phyloP scores from a whole-genome alignment of 2,329 filamentous ascomycete species.

The Berkeleyomyces basicola region DNA sequence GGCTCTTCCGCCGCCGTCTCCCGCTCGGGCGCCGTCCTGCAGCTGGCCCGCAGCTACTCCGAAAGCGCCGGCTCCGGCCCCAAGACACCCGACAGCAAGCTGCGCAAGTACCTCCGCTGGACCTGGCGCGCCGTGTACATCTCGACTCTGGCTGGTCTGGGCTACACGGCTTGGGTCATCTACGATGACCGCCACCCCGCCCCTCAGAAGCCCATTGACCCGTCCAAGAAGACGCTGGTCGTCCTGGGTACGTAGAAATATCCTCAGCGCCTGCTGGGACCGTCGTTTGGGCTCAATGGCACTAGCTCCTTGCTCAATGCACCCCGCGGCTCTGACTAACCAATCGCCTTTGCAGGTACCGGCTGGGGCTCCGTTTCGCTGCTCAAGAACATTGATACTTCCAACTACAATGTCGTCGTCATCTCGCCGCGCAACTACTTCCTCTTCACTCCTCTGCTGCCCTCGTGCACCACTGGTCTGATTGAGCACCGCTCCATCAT shows the following conservation, averaged over 20 bases:
- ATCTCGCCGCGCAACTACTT: slow-evolving; percentile 99
- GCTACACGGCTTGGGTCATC: slow-evolving; percentile 62
- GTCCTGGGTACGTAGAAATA: slow-evolving; percentile 58
- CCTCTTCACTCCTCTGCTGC: slow-evolving; percentile 93
- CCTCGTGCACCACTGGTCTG: slow-evolving; percentile 90
- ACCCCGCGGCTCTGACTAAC: not conserved
- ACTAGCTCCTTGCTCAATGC: not conserved
- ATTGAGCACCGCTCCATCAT: slow-evolving; percentile 99
- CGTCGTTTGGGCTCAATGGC: not conserved
- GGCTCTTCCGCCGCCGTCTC: slow-evolving; percentile 16
- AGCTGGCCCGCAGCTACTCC: slow-evolving; percentile 24
- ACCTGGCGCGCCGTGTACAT: slow-evolving; percentile 71
- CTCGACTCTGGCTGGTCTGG: slow-evolving; percentile 50
- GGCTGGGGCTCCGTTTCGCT: slow-evolving; percentile 93
- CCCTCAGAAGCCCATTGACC: slow-evolving; percentile 64
- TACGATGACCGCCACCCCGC: slow-evolving; percentile 68
- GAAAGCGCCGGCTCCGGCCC: slow-evolving; percentile 31
- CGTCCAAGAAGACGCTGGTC: slow-evolving; percentile 90
- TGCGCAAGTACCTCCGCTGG: slow-evolving; percentile 57
- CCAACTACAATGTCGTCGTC: slow-evolving; percentile 98
- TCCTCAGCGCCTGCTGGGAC: not conserved
- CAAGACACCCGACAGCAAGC: slow-evolving; percentile 38
- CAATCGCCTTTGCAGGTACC: slow-evolving; percentile 45
- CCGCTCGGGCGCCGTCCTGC: slow-evolving; percentile 16
- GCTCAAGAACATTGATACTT: slow-evolving; percentile 94